Evolutionary conservation across 202 grass and related monocot species (phyloP), one percentile per base, ranked within the genome.

Genomic region (Carex arenaria): DNA sequence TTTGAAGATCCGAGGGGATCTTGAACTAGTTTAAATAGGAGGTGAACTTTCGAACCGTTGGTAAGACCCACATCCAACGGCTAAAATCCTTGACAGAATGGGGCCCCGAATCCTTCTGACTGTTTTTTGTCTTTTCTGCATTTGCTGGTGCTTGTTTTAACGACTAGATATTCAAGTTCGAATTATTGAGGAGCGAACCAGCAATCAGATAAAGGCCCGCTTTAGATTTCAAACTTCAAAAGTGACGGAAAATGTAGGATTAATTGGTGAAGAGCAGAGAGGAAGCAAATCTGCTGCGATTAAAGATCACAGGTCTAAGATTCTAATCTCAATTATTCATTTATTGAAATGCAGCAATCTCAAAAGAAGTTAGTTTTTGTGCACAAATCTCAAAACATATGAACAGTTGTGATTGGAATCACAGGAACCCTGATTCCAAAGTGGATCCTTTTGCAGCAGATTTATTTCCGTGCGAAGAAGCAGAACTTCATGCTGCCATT

Each of bases 11-110:
- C 40, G 66, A 52, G 61, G 30, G 52, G 52, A 53, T 1, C 26
- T 77, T 51, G 26, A 49, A 64, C 28, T 17, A 75, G 36, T 82
- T 86, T 88, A 86, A 86, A 88, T 82, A 79, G 14, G 31, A 47
- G 57, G 81, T 40, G 62, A 30, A 52, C 71, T 28, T 71, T 84
- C 22, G 80, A 64, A 79, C 84, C 86, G 86, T 88, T 85, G 88
- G 42, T 32, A 14, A 49, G 23, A 14, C 54, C 22, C 57, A 59
- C 52, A 36, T 34, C 61, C 78, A 90, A 93, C 86, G 88, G 83
- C 63, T 85, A 90, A 19, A 66, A 66, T 23, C 1, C 14, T 69
- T 56, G 55, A 18, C 12, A 30, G 49, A 17, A 57, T 19, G 19
- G 73, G 52, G 4, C 52, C 73, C 73, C 19, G 52, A 36, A 76